Evolutionary conservation across 2,329 filamentous ascomycete species (phyloP).

Genomic region (Colletotrichum graminicola): DNA sequence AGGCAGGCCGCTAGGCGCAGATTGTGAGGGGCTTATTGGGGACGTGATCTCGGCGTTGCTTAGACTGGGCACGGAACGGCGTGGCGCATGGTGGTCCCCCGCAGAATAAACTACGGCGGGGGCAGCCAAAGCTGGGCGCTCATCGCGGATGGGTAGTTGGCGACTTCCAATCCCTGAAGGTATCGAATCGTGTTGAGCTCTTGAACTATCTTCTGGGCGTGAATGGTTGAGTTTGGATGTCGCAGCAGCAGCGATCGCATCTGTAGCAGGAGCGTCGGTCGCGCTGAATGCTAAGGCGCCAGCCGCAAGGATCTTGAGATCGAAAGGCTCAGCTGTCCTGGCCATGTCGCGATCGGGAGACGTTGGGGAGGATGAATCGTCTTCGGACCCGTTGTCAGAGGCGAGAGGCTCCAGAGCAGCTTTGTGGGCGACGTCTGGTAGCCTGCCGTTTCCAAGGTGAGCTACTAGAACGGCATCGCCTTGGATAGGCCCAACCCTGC

Average conservation of each 20-base stretch:
- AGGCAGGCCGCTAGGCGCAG: conserved; percentile 49
- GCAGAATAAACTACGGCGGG: conserved; percentile 33
- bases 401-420: conserved; percentile 68
- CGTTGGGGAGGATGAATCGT: conserved; percentile 38
- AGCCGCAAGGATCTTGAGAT: conserved; percentile 50
- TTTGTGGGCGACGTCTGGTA: conserved; percentile 72
- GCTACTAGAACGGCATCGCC: conserved; percentile 77
- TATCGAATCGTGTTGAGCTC: conserved; percentile 9
- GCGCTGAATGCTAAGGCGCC: conserved; percentile 48
- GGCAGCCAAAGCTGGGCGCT: conserved; percentile 43
- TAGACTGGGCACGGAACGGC: conserved; percentile 4
- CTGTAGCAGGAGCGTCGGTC: conserved; percentile 35
- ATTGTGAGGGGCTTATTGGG: conserved; percentile 34
- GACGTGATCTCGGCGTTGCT: conserved; percentile 29
- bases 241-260: conserved; percentile 43
- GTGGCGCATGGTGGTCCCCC: conserved; percentile 28
- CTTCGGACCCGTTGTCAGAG: conserved; percentile 42
- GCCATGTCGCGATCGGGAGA: conserved; percentile 35
- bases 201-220: conserved; percentile 9
- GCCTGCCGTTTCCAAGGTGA: conserved; percentile 72
- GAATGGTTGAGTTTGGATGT: conserved; percentile 13
- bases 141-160: conserved; percentile 52
- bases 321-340: conserved; percentile 41
- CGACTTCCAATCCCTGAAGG: conserved; percentile 44
- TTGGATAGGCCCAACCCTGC: conserved; percentile 67